phyloP scores from a whole-genome alignment of 306 rosid species.

The Acacia confusa region DNA sequence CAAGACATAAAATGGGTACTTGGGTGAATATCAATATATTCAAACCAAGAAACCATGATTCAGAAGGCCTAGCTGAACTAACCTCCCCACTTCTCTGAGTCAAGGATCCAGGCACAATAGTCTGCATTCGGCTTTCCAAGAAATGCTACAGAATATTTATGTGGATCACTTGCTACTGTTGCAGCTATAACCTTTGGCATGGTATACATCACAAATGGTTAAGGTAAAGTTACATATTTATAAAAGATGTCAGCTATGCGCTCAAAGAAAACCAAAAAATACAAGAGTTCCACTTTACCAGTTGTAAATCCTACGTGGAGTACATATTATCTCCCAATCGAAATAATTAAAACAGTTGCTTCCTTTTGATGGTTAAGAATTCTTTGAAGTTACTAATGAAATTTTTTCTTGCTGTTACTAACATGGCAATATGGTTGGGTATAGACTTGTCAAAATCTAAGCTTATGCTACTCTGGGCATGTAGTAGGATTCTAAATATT shows the following conservation, averaged over 20 bases:
- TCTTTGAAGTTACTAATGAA: background rate
- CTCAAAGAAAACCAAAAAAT: background rate
- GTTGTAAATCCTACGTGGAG: background rate
- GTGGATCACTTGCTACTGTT: constrained; percentile 82
- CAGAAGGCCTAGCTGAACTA: constrained; percentile 30
- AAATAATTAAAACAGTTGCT: background rate
- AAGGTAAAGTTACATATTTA: constrained; percentile 2
- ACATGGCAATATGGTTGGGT: background rate
- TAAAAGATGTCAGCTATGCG: constrained; percentile 19
- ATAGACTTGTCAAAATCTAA: background rate
- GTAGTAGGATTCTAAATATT: background rate
- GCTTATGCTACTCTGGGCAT: background rate
- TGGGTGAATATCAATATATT: background rate
- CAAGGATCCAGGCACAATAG: constrained; percentile 91
- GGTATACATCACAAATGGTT: constrained; percentile 15
- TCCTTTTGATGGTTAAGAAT: background rate
- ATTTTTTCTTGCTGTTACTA: background rate
- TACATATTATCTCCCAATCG: background rate
- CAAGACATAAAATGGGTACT: background rate
- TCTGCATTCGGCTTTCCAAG: constrained; percentile 89
- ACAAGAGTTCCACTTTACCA: background rate
- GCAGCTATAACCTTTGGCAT: constrained; percentile 84
- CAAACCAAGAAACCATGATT: background rate
- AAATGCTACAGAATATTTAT: constrained; percentile 79
- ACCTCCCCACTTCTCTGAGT: constrained; percentile 99